Percentiles rank a stretch among this genome's conserved stretches.
Conservation (phyloP, 2,329 filamentous ascomycete genomes). For the Fusarium oligoseptatum region DNA sequence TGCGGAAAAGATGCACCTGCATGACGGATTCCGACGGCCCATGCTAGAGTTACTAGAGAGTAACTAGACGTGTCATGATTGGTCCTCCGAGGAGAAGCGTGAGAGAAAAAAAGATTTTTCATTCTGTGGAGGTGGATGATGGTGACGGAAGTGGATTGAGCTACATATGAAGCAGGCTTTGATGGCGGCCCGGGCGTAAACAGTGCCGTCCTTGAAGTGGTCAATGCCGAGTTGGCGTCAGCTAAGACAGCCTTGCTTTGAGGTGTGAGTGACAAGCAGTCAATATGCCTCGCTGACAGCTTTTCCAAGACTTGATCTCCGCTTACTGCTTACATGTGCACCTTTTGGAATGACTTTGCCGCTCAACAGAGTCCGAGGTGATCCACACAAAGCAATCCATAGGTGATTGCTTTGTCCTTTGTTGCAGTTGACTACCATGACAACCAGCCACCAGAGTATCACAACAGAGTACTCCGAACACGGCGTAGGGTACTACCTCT, state of each 20-base stretch:
- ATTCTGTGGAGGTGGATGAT: conserved; percentile 33
- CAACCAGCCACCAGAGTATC: conserved; percentile 16
- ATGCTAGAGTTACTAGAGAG: neutral
- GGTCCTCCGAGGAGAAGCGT: conserved; percentile 22
- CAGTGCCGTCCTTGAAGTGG: conserved; percentile 24
- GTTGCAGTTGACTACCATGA: conserved; percentile 24
- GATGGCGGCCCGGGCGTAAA: conserved; percentile 12
- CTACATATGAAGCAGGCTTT: conserved; percentile 23
- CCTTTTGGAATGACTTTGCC: conserved; percentile 18
- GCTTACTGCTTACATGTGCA: conserved; percentile 3
- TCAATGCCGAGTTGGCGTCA: conserved; percentile 10
- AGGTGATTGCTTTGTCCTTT: conserved; percentile 9
- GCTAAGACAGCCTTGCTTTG: neutral
- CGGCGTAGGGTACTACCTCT: neutral
- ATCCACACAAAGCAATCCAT: neutral
- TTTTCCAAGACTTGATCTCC: neutral
- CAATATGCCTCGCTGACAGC: conserved; percentile 5
- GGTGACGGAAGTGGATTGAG: conserved; percentile 35
- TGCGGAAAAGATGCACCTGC: conserved; percentile 22
- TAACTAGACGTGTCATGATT: conserved; percentile 24
- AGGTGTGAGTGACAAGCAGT: neutral
- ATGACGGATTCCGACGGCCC: conserved; percentile 23
- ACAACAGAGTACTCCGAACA: neutral
- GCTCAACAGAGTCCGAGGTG: neutral
- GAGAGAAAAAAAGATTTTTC: conserved; percentile 38